phyloP scores from a whole-genome alignment of 2,329 filamentous ascomycete species.

The Xylariaceae sp. region DNA sequence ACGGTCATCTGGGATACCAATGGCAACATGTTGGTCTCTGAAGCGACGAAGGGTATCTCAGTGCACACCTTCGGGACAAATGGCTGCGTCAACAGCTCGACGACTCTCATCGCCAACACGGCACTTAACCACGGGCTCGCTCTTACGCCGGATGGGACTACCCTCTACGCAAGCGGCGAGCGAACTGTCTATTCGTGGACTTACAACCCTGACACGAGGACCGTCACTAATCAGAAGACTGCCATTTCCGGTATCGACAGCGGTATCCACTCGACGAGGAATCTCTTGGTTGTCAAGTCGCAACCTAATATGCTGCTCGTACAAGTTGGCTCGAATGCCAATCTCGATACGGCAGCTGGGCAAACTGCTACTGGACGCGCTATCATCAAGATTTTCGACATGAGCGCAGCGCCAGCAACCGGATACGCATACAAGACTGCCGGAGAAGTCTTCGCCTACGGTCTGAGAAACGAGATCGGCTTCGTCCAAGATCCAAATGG shows the following conservation, averaged over 20 bases:
- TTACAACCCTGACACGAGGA: conserved; percentile 51
- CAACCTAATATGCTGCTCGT: conserved; percentile 39
- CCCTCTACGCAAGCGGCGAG: conserved; percentile 39
- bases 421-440: conserved; percentile 40
- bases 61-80: conserved; percentile 40
- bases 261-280: conserved; percentile 39
- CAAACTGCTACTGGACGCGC: conserved; percentile 35
- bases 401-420: conserved; percentile 32
- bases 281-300: conserved; percentile 35
- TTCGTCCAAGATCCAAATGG: conserved; percentile 48
- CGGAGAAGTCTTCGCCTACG: conserved; percentile 40
- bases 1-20: conserved; percentile 36
- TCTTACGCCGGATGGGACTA: conserved; percentile 39
- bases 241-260: conserved; percentile 39
- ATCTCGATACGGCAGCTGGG: conserved; percentile 37
- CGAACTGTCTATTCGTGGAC: conserved; percentile 52
- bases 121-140: conserved; percentile 41
- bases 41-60: conserved; percentile 37
- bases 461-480: conserved; percentile 61
- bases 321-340: conserved; percentile 38
- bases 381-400: conserved; percentile 43
- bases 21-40: conserved; percentile 39
- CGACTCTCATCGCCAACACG: conserved; percentile 34
- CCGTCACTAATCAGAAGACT: conserved; percentile 43
- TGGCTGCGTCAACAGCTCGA: conserved; percentile 40